Evolutionary conservation across 1,284 basidiomycete genomes (phyloP).

Genomic region (Chiua sp.): DNA sequence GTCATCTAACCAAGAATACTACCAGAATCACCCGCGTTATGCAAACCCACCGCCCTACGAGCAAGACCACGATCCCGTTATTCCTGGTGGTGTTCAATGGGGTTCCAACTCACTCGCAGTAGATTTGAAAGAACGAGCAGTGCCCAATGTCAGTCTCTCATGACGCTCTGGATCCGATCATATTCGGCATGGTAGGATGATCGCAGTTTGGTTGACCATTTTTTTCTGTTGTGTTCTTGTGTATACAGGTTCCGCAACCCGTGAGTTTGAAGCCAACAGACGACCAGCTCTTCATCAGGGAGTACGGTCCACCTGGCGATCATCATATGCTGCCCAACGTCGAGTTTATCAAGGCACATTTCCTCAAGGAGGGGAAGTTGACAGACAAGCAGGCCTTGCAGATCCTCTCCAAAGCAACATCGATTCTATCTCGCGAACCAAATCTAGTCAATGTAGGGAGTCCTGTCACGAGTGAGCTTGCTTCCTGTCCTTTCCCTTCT

Average conservation of each 20-base stretch:
- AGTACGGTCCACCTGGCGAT: conserved; percentile 35
- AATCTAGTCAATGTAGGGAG: conserved; percentile 93
- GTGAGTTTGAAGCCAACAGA: conserved; percentile 25
- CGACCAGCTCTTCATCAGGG: conserved; percentile 36
- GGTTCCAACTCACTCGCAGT: conserved; percentile 13
- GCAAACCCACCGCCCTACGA: conserved; percentile 24
- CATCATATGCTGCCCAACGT: conserved; percentile 65
- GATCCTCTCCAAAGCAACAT: conserved; percentile 83
- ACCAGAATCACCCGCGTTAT: conserved; percentile 20
- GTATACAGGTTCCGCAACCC: conserved; percentile 32
- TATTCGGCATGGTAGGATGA: conserved; percentile 22
- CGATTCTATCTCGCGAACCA: conserved; percentile 80
- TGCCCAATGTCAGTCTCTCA: conserved; percentile 37
- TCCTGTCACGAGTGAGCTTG: conserved; percentile 87
- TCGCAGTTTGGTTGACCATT: conserved; percentile 31
- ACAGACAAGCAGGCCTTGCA: conserved; percentile 89
- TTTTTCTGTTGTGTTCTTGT: conserved; percentile 15
- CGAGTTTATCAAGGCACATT: conserved; percentile 91
- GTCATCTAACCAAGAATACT: conserved; percentile 33
- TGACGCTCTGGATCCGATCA: conserved; percentile 10
- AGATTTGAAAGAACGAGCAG: conserved; percentile 31
- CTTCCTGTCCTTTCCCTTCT: conserved; percentile 1
- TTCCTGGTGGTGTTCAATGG: conserved; percentile 40
- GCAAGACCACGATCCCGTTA: conserved; percentile 34
- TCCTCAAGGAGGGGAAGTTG: conserved; percentile 89